Percentiles rank a stretch among this genome's conserved stretches.
Evolutionary conservation across 805 yeast species (phyloP).

Genomic region (Saturnispora saitoi): DNA sequence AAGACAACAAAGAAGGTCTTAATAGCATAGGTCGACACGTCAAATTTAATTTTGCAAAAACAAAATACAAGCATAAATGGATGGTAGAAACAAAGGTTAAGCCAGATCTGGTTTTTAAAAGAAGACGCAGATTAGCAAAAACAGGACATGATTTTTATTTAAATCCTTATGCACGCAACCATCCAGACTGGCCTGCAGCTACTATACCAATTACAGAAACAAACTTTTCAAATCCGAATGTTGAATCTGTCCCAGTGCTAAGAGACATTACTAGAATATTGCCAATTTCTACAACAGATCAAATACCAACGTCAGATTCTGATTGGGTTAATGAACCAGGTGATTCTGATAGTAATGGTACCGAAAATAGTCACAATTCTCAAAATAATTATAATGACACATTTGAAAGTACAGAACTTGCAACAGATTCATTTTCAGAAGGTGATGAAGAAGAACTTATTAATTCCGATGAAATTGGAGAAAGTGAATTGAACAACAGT

Average conservation of each 20-base stretch:
- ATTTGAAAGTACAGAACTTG: background rate
- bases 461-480: background rate
- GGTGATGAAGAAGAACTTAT: conserved; percentile 10
- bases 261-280: background rate
- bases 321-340: conserved; percentile 1
- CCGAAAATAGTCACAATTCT: too few species aligned
- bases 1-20: conserved; percentile 8
- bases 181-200: background rate
- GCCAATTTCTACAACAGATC: background rate
- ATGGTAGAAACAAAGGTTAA: conserved; percentile 12
- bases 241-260: background rate
- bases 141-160: background rate
- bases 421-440: conserved; percentile 9
- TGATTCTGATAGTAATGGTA: background rate
- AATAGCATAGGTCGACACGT: conserved; percentile 1
- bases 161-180: background rate
- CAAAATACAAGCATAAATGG: background rate
- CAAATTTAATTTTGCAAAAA: conserved; percentile 3
- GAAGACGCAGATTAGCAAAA: conserved; percentile 19
- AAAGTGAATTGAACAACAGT: conserved; percentile 14
- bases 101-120: conserved; percentile 26
- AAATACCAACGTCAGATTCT: background rate
- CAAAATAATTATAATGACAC: background rate
- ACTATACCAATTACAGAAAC: background rate
- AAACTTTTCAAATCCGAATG: background rate